Percentiles rank a stretch among this genome's conserved stretches.
Conservation (phyloP, 495 filamentous ascomycete species). For the Ascodesmis nigricans region DNA sequence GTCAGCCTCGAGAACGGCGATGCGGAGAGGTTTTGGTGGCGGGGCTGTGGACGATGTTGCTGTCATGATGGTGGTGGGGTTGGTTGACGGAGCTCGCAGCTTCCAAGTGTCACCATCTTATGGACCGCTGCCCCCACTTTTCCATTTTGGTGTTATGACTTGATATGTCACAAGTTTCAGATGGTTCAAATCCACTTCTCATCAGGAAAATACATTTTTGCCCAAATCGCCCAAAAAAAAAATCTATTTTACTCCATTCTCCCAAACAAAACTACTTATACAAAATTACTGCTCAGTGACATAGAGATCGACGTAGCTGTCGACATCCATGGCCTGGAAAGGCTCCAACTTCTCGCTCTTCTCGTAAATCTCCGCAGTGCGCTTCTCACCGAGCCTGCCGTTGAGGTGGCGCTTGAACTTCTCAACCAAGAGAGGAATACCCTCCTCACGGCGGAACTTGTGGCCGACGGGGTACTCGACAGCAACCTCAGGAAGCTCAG, state of each 20-base stretch:
- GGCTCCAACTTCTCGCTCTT: conserved; percentile 50
- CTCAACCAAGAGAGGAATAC: conserved; percentile 81
- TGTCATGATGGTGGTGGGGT: no score
- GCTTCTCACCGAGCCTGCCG: conserved; percentile 53
- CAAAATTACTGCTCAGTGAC: conserved; percentile 35
- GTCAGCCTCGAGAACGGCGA: conserved; percentile 71
- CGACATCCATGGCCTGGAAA: conserved; percentile 41
- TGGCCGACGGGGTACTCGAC: conserved; percentile 92
- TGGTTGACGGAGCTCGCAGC: no score
- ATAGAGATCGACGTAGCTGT: conserved; percentile 87
- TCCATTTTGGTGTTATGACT: no score
- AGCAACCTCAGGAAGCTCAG: conserved; percentile 73
- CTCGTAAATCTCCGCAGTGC: conserved; percentile 56
- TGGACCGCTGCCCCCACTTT: no score
- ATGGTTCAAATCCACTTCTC: no score
- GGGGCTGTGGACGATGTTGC: no score
- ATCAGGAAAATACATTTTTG: no score
- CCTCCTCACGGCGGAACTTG: conserved; percentile 75
- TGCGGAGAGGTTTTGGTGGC: conserved; percentile 34
- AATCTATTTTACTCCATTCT: no score
- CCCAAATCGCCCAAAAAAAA: no score
- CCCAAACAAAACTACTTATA: background rate
- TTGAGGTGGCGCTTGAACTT: conserved; percentile 87
- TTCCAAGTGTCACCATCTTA: no score
- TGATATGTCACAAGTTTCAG: no score